phyloP scores from a whole-genome alignment of 2,329 filamentous ascomycete genomes.

The Colletotrichum viniferum region DNA sequence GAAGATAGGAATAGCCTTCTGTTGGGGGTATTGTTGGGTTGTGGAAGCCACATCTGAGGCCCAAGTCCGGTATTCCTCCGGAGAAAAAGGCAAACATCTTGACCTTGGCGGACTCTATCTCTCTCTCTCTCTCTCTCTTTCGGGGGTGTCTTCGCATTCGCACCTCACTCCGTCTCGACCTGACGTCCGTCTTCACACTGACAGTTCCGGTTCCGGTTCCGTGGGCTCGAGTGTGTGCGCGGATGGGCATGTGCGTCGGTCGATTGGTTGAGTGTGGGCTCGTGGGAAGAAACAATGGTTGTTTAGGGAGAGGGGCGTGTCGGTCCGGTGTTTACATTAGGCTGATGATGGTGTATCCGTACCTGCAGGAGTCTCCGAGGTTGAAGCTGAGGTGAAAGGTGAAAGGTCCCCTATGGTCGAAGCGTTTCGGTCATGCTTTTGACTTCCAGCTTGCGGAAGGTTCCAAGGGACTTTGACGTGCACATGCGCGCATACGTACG shows the following conservation, averaged over 20 bases:
- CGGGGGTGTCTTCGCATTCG: slow-evolving; percentile 1
- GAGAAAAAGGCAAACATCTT: background rate
- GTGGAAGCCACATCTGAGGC: background rate
- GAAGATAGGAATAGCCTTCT: background rate
- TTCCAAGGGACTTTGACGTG: slow-evolving; percentile 13
- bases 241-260: background rate
- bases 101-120: background rate
- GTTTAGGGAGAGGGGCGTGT: slow-evolving; percentile 5
- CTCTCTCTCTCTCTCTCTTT: background rate
- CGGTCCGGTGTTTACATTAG: slow-evolving; percentile 16
- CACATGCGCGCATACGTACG: background rate
- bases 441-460: background rate
- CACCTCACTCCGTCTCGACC: background rate
- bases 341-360: slow-evolving; percentile 9
- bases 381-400: slow-evolving; percentile 21
- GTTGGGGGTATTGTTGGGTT: background rate
- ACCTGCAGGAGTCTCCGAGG: slow-evolving; percentile 19
- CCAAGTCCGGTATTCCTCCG: background rate
- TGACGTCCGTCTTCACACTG: background rate
- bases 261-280: background rate
- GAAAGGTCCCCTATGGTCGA: slow-evolving; percentile 19
- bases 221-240: background rate
- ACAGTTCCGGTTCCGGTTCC: slow-evolving; percentile 8
- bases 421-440: slow-evolving; percentile 3
- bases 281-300: slow-evolving; percentile 2